Conservation (phyloP, 441 rosid genomes). For the Isatis lusitanica region DNA sequence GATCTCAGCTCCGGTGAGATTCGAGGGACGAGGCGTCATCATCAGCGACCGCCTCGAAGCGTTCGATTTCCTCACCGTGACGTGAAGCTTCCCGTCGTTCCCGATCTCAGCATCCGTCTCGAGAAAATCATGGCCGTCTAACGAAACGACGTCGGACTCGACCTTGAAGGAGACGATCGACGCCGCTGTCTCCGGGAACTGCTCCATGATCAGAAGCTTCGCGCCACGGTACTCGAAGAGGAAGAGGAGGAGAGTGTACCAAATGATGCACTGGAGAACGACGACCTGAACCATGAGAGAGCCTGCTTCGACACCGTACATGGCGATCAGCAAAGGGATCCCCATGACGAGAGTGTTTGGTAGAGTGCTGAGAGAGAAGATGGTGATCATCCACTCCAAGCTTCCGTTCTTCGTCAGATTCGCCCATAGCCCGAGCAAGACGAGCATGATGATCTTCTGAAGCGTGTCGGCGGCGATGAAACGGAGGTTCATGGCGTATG, state of each 20-base stretch:
- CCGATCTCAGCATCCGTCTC: conserved; percentile 68
- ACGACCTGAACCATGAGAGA: conserved; percentile 70
- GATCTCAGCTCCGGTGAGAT: conserved; percentile 69
- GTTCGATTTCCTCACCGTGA: conserved; percentile 61
- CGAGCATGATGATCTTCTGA: conserved; percentile 59
- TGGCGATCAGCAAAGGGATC: conserved; percentile 62
- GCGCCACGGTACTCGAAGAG: conserved; percentile 76
- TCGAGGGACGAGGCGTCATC: conserved; percentile 67
- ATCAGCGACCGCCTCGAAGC: conserved; percentile 58
- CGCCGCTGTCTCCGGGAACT: conserved; percentile 70
- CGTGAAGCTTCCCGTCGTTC: conserved; percentile 70
- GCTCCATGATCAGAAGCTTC: conserved; percentile 63
- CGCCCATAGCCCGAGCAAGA: conserved; percentile 52
- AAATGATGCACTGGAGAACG: conserved; percentile 73
- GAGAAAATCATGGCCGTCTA: conserved; percentile 53
- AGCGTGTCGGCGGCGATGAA: conserved; percentile 73
- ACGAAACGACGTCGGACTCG: conserved; percentile 65
- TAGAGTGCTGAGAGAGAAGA: conserved; percentile 60
- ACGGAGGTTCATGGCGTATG: conserved; percentile 59
- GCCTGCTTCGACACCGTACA: conserved; percentile 56
- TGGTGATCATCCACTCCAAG: conserved; percentile 68
- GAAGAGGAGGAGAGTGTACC: conserved; percentile 69
- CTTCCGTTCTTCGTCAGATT: conserved; percentile 48
- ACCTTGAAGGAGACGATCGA: conserved; percentile 63
- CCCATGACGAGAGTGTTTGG: conserved; percentile 80